Base-by-base conservation (phyloP, 768 basidiomycete species). In the Lentinula guzmanii region DNA sequence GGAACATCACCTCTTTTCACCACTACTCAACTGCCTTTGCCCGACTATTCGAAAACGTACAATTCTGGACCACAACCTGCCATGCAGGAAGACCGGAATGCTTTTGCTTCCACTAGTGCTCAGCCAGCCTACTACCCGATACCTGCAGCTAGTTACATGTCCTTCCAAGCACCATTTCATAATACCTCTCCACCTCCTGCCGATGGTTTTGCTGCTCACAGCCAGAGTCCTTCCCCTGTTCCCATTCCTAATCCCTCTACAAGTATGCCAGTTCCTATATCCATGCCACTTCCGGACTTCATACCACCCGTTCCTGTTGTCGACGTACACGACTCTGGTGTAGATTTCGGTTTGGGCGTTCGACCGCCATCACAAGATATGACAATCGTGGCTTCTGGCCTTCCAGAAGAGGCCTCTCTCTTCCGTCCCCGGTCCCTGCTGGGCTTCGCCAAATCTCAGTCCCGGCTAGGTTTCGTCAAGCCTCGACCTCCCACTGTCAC, bases 391-490 rank as follows among this genome's bases (percentile, higher is more conserved):
- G 3, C 21, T 28, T 11, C 55, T 16, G 52, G 21, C n/a, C 39
- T 13, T 41, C 5, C 53, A 5, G 53, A 16, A 21, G 53, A 55
- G 9, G 6, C 18, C 21, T 2, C 55, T 5, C 55, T 56, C 16
- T 56, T 56, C 41, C 55, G 55, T 39, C 9, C 55, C 15, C 55
- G 55, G n/a, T 56, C 55, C n/a, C 11, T 56, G 3, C 10, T 56
- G 15, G 55, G 55, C 21, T 56, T 56, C 39, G 55, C 55, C 7
- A 56, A 56, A 56, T 24, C 39, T 28, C 55, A 56, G 24, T 42
- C 39, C 24, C 55, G 55, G 15, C 31, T 56, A 24, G 55, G 39
- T 24, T 56, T 56, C 41, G 9, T 56, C 18, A 56, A 43, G 39
- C 55, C 37, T 42, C 37, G 55, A 24, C 55, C 41, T 24, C 55